These are phyloP conservation scores for Talaromyces borbonicus DNA, from an alignment of 495 filamentous ascomycete genomes.

Conservation along the genomic window DNA sequence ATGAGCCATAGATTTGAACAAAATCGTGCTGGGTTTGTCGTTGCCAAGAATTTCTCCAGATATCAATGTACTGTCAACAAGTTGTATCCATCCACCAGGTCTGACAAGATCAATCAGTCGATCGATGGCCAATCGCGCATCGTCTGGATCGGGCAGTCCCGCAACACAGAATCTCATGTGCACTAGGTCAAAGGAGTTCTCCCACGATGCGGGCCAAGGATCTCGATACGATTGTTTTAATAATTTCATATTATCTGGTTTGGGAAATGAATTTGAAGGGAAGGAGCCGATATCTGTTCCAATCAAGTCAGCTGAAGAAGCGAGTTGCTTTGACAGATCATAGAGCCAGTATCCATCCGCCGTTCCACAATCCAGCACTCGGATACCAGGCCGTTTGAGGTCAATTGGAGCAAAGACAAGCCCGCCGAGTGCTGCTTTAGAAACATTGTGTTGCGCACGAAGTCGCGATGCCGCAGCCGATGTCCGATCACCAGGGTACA, in stretches of 20 bases:
- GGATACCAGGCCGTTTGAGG: background rate
- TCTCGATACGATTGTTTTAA: background rate
- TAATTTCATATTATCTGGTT: background rate
- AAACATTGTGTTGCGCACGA: background rate
- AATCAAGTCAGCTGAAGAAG: background rate
- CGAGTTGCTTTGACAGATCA: background rate
- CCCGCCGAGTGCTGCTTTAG: background rate
- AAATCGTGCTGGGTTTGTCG: conserved; percentile 1
- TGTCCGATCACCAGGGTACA: background rate
- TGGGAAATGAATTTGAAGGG: background rate
- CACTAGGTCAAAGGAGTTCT: background rate
- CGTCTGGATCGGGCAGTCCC: background rate
- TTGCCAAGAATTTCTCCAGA: background rate
- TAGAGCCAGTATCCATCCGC: conserved; percentile 1
- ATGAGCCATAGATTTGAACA: conserved; percentile 3
- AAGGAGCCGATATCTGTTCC: background rate
- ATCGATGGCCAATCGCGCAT: background rate
- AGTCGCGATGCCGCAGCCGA: background rate
- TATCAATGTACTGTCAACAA: background rate
- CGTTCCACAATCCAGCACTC: conserved; percentile 1
- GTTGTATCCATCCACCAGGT: background rate
- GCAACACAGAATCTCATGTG: conserved; percentile 1
- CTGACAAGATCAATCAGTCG: background rate
- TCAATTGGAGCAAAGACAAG: background rate
- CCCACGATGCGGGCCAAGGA: background rate